Base-by-base conservation (phyloP, 2,329 filamentous ascomycete genomes). In the Penicillium expansum region DNA sequence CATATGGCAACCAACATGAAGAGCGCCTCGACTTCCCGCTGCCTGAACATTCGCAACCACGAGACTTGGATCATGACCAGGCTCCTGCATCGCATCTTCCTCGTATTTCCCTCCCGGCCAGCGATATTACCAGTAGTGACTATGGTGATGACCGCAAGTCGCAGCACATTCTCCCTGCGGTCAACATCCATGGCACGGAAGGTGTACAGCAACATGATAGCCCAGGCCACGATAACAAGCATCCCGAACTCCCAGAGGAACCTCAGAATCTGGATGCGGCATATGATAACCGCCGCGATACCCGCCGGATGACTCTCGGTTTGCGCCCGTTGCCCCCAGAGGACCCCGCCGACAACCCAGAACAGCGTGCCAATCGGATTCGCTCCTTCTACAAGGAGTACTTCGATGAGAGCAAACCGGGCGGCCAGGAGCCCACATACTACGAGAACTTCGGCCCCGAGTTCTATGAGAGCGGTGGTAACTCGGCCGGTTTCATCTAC, bases 331-430 rank as follows among this genome's bases (percentile, higher is more conserved):
- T 99, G 60, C 94, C 94, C 5, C 91, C 92, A 35, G 87, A 92
- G 69, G 90, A 96, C 62, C 86, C 90, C 42, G 85, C 87, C 3
- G 94, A 97, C 71, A 93, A 97, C 71, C 92, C 94, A 0, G 94
- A 97, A 74, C 87, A 93, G 69, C 86, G 94, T 68, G 94, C 94
- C 62, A 97, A 97, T 79, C 87, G 94, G 57, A 99, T 99, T 65
- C 86, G 94, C 73, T 99, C 94, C 4, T 99, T 99, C 80, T 99
- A 99, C 80, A 97, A 97, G 79, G 94, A 99, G 72, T 99, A 99
- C 78, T 99, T 99, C 67, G 94, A 97, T 64, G 93, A 97, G 41
- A 85, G 81, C 57, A 90, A 86, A 29, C 2, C 27, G 71, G 74
- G 77, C 2, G 77, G 76, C 41, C 65, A 72, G 59, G 77, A 77